Evolutionary conservation across 192 early-diverging fungal genomes (phyloP).

Genomic region (Thamnidium elegans): DNA sequence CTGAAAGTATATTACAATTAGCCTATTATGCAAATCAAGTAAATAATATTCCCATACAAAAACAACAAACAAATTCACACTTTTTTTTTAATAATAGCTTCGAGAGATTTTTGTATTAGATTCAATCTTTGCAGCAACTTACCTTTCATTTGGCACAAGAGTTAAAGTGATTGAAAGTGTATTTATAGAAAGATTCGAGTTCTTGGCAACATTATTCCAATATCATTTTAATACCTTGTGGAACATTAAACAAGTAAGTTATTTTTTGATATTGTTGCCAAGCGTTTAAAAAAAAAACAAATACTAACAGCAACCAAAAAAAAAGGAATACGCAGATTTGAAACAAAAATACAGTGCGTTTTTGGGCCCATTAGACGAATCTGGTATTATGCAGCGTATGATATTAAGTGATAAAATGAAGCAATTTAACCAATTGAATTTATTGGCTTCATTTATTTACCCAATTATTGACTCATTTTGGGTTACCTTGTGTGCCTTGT

Average conservation of each 20-base stretch:
- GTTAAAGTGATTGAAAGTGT: conserved; percentile 1
- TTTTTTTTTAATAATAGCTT: conserved; percentile 1
- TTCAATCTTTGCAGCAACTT: conserved; percentile 13
- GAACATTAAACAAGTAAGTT: conserved; percentile 9
- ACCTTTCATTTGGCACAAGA: conserved; percentile 17
- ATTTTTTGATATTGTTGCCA: neutral
- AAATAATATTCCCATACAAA: neutral
- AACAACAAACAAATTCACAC: neutral
- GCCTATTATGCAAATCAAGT: conserved; percentile 24
- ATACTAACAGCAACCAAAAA: too few species aligned
- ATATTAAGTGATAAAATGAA: neutral
- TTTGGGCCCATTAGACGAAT: neutral
- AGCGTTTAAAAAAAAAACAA: neutral
- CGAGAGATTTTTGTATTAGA: conserved; percentile 16
- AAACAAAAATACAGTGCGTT: too few species aligned
- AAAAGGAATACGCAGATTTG: neutral
- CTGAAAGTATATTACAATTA: conserved; percentile 15
- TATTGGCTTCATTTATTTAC: conserved; percentile 19
- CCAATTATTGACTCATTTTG: conserved; percentile 16
- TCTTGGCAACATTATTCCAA: conserved; percentile 14
- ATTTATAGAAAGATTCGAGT: conserved; percentile 17
- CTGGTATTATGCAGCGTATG: neutral
- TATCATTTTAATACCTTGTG: conserved; percentile 7
- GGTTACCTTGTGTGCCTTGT: conserved; percentile 15
- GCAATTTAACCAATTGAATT: conserved; percentile 9